Evolutionary conservation across 1,284 basidiomycete genomes (phyloP).

Genomic region (Porogramme epimiltina): DNA sequence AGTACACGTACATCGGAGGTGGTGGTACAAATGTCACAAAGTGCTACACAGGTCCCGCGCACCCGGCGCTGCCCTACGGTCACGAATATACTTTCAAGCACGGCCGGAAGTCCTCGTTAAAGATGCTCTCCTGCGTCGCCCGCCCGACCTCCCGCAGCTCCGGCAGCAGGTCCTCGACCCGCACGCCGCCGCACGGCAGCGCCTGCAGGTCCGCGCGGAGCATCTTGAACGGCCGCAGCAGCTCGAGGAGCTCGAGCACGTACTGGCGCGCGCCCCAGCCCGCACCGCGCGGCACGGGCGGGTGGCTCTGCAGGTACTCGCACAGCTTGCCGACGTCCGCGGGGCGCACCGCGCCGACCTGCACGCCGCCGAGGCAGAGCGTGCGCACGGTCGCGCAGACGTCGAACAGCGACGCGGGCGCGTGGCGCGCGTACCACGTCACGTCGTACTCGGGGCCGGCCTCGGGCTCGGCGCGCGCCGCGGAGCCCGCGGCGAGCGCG

Average conservation of each 20-base stretch:
- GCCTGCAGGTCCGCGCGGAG: constrained; percentile 17
- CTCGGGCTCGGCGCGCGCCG: no score
- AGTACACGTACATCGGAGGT: no score
- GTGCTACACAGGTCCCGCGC: no score
- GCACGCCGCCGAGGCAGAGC: constrained; percentile 23
- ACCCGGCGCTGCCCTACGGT: no score
- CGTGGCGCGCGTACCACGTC: constrained; percentile 20
- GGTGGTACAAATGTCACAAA: no score
- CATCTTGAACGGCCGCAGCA: constrained; percentile 23
- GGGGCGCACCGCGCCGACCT: constrained; percentile 19
- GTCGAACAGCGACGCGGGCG: constrained; percentile 17
- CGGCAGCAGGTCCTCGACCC: constrained; percentile 14
- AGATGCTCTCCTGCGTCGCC: constrained; percentile 24
- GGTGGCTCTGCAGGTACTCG: constrained; percentile 22
- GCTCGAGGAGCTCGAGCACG: constrained; percentile 22
- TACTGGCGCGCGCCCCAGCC: constrained; percentile 22
- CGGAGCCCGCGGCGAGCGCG: background rate
- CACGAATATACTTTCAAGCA: constrained; percentile 2
- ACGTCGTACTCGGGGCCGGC: constrained; percentile 7
- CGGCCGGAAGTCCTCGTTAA: constrained; percentile 19
- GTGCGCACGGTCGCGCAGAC: constrained; percentile 20
- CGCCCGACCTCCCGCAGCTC: constrained; percentile 18
- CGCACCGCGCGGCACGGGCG: constrained; percentile 12
- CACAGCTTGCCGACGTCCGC: constrained; percentile 19
- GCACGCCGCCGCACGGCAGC: constrained; percentile 4